A percentile compares a stretch with the other conserved stretches of the same genome.
Evolutionary conservation across 1,284 basidiomycete genomes (phyloP).

Genomic region (Cryptococcus sp.): DNA sequence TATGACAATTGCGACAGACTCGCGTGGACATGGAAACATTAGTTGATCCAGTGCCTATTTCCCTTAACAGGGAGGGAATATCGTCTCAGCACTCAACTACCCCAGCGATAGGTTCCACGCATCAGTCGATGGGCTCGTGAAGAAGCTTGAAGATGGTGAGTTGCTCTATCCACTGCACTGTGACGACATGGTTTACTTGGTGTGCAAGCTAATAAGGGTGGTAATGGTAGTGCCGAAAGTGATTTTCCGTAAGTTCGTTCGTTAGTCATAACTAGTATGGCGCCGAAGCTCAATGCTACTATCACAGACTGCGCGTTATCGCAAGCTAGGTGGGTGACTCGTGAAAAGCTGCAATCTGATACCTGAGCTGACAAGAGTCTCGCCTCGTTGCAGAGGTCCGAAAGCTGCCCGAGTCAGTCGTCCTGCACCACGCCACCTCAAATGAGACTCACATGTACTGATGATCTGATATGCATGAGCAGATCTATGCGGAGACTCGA

Average conservation of each 20-base stretch:
- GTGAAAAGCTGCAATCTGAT: no score
- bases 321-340: constrained; percentile 41
- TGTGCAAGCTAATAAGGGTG: not conserved
- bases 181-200: not conserved
- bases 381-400: constrained; percentile 37
- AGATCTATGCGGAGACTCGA: constrained; percentile 52
- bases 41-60: not conserved
- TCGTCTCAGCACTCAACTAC: constrained; percentile 47
- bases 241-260: constrained; percentile 46
- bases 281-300: not conserved
- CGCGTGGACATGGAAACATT: not conserved
- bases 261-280: not conserved
- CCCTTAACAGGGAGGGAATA: constrained; percentile 50
- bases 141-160: constrained; percentile 42
- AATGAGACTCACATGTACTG: not conserved
- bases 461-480: not conserved
- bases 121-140: constrained; percentile 41
- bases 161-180: not conserved
- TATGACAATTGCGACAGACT: not conserved
- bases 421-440: not conserved
- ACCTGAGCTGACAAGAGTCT: constrained; percentile 2
- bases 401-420: constrained; percentile 49
- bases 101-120: constrained; percentile 47
- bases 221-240: constrained; percentile 46
- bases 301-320: constrained; percentile 51